A percentile compares a stretch with the other conserved stretches of the same genome.
These are phyloP conservation scores for Hypomyces rosellus DNA, from an alignment of 2,329 filamentous ascomycete species.

Conservation along the genomic window DNA sequence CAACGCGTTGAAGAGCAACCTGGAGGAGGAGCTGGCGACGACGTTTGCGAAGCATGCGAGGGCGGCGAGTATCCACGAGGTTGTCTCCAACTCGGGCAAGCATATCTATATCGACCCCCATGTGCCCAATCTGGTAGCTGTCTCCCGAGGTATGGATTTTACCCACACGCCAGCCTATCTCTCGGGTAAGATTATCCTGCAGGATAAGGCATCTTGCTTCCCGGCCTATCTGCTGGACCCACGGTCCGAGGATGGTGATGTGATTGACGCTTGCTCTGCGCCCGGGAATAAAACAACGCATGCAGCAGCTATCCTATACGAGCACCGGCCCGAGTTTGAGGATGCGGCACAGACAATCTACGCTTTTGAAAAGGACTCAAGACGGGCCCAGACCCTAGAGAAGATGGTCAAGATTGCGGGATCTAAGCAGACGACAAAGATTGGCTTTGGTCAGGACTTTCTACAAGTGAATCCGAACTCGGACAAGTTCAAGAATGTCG, in stretches of 20 bases:
- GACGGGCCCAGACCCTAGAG: slow-evolving; percentile 66
- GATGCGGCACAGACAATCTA: slow-evolving; percentile 46
- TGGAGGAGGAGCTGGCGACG: slow-evolving; percentile 65
- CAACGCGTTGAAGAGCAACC: slow-evolving; percentile 67
- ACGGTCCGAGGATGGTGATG: slow-evolving; percentile 58
- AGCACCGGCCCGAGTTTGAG: slow-evolving; percentile 32
- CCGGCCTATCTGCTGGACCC: slow-evolving; percentile 82
- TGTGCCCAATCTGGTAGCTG: slow-evolving; percentile 75
- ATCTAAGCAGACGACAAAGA: slow-evolving; percentile 56
- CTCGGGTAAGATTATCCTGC: slow-evolving; percentile 74
- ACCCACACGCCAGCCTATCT: slow-evolving; percentile 68
- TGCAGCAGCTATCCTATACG: slow-evolving; percentile 65
- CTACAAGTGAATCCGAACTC: slow-evolving; percentile 63
- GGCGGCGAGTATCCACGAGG: slow-evolving; percentile 49
- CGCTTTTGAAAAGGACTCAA: slow-evolving; percentile 72
- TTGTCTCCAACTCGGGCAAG: slow-evolving; percentile 43
- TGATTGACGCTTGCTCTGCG: slow-evolving; percentile 90
- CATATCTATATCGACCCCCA: slow-evolving; percentile 68
- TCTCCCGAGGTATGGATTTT: slow-evolving; percentile 66
- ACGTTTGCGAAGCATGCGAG: slow-evolving; percentile 63
- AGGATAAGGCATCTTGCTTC: slow-evolving; percentile 97
- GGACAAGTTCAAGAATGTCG: slow-evolving; percentile 60
- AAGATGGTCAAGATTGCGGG: slow-evolving; percentile 81
- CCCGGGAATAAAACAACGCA: slow-evolving; percentile 98
- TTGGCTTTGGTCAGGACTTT: slow-evolving; percentile 76